Conservation (phyloP, 768 basidiomycete species). For the Tephrocybe sp. region DNA sequence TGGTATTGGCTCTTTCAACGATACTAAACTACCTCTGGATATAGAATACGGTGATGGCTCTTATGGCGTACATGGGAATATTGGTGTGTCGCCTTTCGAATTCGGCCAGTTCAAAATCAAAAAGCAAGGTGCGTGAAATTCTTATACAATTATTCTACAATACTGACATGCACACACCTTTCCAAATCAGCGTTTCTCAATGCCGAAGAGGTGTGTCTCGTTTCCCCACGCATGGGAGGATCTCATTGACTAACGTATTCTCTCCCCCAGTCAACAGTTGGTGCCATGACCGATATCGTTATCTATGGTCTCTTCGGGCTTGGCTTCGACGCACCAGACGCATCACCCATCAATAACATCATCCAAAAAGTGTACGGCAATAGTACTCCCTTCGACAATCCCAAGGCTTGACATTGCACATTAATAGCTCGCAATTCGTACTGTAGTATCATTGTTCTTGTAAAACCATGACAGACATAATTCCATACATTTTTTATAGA, state of each 20-base stretch:
- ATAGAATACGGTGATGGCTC: constrained; percentile 35
- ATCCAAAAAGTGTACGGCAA: constrained; percentile 22
- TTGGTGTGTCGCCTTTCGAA: constrained; percentile 29
- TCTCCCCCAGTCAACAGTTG: constrained; percentile 10
- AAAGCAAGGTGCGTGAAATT: constrained; percentile 13
- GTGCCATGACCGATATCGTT: constrained; percentile 18
- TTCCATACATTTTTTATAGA: no score
- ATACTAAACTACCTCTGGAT: constrained; percentile 26
- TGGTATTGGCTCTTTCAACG: constrained; percentile 32
- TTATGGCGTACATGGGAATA: constrained; percentile 32
- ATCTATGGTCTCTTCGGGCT: constrained; percentile 35
- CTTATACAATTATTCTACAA: not conserved
- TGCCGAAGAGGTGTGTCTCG: constrained; percentile 12
- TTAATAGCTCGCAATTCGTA: no score
- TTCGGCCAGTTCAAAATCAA: constrained; percentile 28
- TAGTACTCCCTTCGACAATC: no score
- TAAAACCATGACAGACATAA: no score
- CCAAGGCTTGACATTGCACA: no score
- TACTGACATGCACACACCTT: not conserved
- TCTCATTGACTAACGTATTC: not conserved
- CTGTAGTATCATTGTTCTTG: no score
- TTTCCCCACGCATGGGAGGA: not conserved
- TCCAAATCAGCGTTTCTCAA: constrained; percentile 34
- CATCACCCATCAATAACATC: constrained; percentile 27
- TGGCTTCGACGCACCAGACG: constrained; percentile 27